Conservation (phyloP, 129 eudicot genomes). For the Artemisia annua region DNA sequence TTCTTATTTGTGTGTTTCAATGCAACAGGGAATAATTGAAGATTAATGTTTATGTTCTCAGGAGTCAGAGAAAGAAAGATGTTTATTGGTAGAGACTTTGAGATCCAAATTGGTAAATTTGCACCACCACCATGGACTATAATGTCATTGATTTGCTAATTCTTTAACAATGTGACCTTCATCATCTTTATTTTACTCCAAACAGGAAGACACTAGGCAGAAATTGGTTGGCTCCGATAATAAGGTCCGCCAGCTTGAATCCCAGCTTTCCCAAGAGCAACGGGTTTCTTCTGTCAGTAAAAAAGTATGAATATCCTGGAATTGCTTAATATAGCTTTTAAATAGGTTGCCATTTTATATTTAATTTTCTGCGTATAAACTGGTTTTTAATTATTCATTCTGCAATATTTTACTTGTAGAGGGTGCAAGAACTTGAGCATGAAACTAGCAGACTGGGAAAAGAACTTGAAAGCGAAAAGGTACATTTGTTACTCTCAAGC, state of each 20-base stretch:
- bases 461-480: conserved; percentile 95
- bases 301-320: conserved; percentile 41
- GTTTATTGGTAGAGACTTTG: conserved; percentile 67
- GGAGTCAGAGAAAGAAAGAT: conserved; percentile 86
- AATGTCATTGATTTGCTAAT: conserved; percentile 1
- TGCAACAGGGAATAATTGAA: neutral
- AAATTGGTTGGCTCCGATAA: conserved; percentile 74
- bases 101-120: conserved; percentile 75
- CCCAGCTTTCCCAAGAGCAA: conserved; percentile 62
- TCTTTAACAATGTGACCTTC: conserved; percentile 18
- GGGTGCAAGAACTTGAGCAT: conserved; percentile 74
- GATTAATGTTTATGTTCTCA: conserved; percentile 31
- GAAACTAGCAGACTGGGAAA: conserved; percentile 63
- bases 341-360: neutral
- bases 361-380: neutral
- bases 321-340: conserved; percentile 15
- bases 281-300: conserved; percentile 45
- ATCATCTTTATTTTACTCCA: conserved; percentile 11
- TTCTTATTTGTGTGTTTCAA: conserved; percentile 4
- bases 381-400: conserved; percentile 6
- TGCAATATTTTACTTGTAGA: conserved; percentile 47
- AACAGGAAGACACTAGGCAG: conserved; percentile 84
- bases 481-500: conserved; percentile 22
- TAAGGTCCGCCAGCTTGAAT: conserved; percentile 80
- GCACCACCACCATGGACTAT: conserved; percentile 17